Percentiles rank a stretch among this genome's conserved stretches.
phyloP scores from a whole-genome alignment of 2,329 filamentous ascomycete species.

The Pseudomassariella vexata region DNA sequence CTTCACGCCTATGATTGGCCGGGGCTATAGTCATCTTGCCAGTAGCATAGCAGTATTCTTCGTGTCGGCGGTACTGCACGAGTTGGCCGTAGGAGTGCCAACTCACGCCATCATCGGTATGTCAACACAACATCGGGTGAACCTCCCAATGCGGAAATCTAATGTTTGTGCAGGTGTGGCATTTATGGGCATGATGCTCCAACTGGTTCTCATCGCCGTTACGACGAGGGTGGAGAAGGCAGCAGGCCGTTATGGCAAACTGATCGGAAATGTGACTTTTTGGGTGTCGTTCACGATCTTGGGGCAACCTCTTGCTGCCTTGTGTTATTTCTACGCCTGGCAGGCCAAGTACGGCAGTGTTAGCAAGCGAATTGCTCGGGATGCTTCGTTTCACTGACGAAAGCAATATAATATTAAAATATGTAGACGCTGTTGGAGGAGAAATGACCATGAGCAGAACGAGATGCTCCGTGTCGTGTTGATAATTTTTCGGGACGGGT shows the following conservation, averaged over 20 bases:
- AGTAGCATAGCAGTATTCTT: constrained; percentile 82
- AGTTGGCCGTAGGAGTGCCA: constrained; percentile 86
- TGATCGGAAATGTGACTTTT: constrained; percentile 89
- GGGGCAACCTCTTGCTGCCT: constrained; percentile 84
- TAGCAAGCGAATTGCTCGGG: constrained; percentile 43
- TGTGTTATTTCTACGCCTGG: constrained; percentile 98
- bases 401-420: too few species aligned
- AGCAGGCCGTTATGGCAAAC: constrained; percentile 66
- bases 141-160: too few species aligned
- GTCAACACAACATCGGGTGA: too few species aligned
- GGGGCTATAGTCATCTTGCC: constrained; percentile 66
- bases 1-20: constrained; percentile 78
- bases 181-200: constrained; percentile 88
- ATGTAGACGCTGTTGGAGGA: too few species aligned
- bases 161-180: constrained; percentile 64
- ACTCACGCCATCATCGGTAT: constrained; percentile 93
- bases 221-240: constrained; percentile 77
- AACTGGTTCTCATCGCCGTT: constrained; percentile 79
- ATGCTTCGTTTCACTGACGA: too few species aligned
- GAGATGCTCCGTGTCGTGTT: too few species aligned
- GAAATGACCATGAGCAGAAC: too few species aligned
- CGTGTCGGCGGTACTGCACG: constrained; percentile 83
- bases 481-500: too few species aligned
- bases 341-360: constrained; percentile 94
- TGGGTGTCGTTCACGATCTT: constrained; percentile 96